Percentiles rank a stretch among this genome's conserved stretches.
Evolutionary conservation across 495 filamentous ascomycete genomes (phyloP).

Genomic region (Astrocystis sublimbata): DNA sequence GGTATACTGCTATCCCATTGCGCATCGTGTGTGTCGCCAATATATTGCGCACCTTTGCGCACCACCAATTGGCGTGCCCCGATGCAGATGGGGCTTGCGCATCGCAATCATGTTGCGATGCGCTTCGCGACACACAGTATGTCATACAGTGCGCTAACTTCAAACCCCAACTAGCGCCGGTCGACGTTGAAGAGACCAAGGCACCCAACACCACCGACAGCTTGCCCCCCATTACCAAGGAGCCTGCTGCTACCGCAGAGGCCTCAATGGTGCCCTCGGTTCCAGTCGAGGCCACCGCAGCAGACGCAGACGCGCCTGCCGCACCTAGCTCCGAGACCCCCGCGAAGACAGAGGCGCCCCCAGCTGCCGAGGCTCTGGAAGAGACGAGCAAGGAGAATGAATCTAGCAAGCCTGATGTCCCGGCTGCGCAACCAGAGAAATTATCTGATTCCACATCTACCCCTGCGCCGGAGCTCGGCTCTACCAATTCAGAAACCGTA

Average conservation of each 20-base stretch:
- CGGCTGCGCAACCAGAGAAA: conserved; percentile 25
- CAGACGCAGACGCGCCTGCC: conserved; percentile 1
- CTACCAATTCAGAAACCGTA: conserved; percentile 16
- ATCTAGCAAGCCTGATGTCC: conserved; percentile 17
- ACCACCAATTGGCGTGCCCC: conserved; percentile 23
- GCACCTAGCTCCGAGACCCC: conserved; percentile 20
- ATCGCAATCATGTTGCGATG: conserved; percentile 15
- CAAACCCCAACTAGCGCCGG: conserved; percentile 14
- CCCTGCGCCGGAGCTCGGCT: conserved; percentile 1
- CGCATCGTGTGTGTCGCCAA: conserved; percentile 4
- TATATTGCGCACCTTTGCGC: conserved; percentile 19
- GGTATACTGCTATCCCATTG: conserved; percentile 29
- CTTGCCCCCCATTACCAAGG: conserved; percentile 22
- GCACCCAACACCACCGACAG: conserved; percentile 20
- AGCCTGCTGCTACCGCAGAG: conserved; percentile 16
- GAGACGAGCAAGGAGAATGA: conserved; percentile 23
- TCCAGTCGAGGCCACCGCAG: conserved; percentile 15
- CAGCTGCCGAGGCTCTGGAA: conserved; percentile 19
- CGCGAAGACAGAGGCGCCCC: conserved; percentile 19
- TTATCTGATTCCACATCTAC: conserved; percentile 19
- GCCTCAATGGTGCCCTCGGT: conserved; percentile 22
- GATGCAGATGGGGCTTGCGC: conserved; percentile 21
- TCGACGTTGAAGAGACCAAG: conserved; percentile 24
- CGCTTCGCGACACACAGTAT: conserved; percentile 16
- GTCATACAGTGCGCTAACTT: conserved; percentile 34